Evolutionary conservation across 257 asterid species (phyloP).

Genomic region (Capsicum chinense): DNA sequence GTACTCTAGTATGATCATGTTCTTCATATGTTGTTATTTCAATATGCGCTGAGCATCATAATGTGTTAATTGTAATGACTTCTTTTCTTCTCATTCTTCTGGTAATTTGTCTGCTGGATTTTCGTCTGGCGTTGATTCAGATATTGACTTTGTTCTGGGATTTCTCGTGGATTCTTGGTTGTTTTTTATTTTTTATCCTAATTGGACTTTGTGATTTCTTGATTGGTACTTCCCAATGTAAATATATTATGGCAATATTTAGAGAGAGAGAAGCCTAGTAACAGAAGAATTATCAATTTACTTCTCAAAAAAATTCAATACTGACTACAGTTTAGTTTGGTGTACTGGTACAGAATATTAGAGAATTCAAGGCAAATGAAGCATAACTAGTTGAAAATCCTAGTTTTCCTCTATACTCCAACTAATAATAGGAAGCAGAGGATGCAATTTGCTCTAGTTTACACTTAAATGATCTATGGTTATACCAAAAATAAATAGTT

Average conservation of each 20-base stretch:
- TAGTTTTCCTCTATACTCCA: too few relatives aligned
- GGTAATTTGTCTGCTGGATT: not conserved
- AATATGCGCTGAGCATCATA: slow-evolving; percentile 29
- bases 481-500: not conserved
- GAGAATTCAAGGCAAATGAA: too few relatives aligned
- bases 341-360: too few relatives aligned
- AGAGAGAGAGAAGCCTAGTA: not conserved
- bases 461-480: not conserved
- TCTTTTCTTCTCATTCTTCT: not conserved
- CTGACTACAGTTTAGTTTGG: too few relatives aligned
- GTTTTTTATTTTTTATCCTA: not conserved
- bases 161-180: not conserved
- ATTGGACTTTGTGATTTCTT: not conserved
- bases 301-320: too few relatives aligned
- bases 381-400: too few relatives aligned
- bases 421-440: too few relatives aligned
- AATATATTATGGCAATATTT: not conserved
- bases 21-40: slow-evolving; percentile 16
- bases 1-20: not conserved
- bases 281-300: too few relatives aligned
- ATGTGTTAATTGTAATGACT: not conserved
- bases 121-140: not conserved
- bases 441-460: not conserved
- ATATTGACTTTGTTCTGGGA: not conserved
- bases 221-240: not conserved